Evolutionary conservation across 1,139 yeast genomes (phyloP), one percentile per base, ranked within the genome.

Genomic region (Nadsonia commutata): DNA sequence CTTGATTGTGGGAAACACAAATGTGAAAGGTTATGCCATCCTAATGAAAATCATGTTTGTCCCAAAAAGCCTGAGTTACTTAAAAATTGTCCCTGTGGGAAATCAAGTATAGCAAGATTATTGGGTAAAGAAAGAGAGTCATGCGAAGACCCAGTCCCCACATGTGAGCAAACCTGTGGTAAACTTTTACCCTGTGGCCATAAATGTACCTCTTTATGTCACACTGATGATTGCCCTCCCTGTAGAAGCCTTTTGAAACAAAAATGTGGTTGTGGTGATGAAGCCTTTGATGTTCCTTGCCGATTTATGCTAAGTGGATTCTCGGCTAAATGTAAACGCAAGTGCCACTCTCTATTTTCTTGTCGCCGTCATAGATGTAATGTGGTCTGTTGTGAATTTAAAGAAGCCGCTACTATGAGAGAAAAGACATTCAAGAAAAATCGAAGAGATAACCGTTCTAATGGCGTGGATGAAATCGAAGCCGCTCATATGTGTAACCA

Each of bases 301-400:
- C 64, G 64, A 41, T 74, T 80, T 49, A 51, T 70, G 16, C 72
- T 67, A 42, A 55, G 63, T 4, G 80, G 78, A 0, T 62, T 64
- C 38, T 51, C 52, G 17, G 86, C 95, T 5, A 65, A 63, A 27
- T 86, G 97, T 63, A 64, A 63, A n/a, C 76, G 78, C 44, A 78
- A 79, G 56, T 88, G 96, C 60, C 74, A 78, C 37, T 83, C 86
- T 0, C 62, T 79, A 44, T 70, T 81, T 60, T 81, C 77, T 49
- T 86, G 97, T 57, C 74, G 93, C 46, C 74, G 86, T 49, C 97
- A 86, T 61, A 69, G 78, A 47, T 93, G 94, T 57, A 63, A 70
- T 18, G 70, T 66, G 18, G 63, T 68, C 17, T 86, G 97, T 59
- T 86, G 97, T 58, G 64, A 70, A 3, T 77, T 67, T 49, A 90